Base-by-base conservation (phyloP, 108 stramenopile genomes). In the Mayamaea pseudoterrestris region DNA sequence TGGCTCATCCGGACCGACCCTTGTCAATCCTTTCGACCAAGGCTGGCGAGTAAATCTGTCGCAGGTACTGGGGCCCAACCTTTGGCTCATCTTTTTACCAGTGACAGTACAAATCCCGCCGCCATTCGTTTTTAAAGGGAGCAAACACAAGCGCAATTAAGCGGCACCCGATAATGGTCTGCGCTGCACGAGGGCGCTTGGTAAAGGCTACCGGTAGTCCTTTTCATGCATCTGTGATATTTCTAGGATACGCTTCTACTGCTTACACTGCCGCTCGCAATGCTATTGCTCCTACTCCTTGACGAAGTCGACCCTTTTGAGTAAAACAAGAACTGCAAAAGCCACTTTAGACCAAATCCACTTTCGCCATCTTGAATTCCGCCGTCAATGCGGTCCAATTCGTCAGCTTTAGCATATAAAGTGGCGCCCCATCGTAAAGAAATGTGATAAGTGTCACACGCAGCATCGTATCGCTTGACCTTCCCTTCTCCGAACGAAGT, bases 401-500 rank as follows among this genome's bases (percentile, higher is more conserved):
- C 81, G 17, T 71, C 71, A 6, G 74, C 83, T 30, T 73, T 78
- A 18, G 71, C 65, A 60, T 81, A 93, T 0, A 93, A 55, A 41
- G 58, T 74, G 11, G 83, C 79, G 27, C 67, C 61, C 85, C 85
- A 93, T 3, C 52, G 58, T 22, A 89, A 55, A 48, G 59, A 65
- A 36, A 93, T 83, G 49, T 62, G 64, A 44, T 86, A 89, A 23
- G 55, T 83, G 40, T 83, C 74, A 56, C 73, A 67, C 5, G 49
- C 24, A 2, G 52, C 34, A 41, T 74, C 57, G 60, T 88, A 93
- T 25, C 61, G 65, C 20, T 65, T 50, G 0, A 93, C 71, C 50
- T 54, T 72, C 1, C 91, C 91, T 37, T 93, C 86, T 6, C 91
- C 91, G 52, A 70, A 93, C 1, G 66, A 71, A 22, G 91, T 93